Evolutionary conservation across 805 yeast species (phyloP).

Genomic region (Candida berthetii): DNA sequence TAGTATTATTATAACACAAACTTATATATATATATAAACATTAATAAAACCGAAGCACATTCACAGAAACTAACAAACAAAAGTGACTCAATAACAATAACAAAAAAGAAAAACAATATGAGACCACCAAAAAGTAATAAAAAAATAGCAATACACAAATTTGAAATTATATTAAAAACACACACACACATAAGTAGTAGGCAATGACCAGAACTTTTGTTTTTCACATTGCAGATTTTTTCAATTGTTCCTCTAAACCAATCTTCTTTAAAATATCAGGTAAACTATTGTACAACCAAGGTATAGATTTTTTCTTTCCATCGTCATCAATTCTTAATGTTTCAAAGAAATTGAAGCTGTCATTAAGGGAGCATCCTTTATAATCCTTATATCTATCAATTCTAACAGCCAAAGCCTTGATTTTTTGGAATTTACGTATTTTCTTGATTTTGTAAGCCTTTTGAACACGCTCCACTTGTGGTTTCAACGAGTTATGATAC

Average conservation of each 20-base stretch:
- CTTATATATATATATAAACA: too few species aligned
- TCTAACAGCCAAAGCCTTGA: slow-evolving; percentile 28
- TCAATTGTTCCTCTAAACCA: slow-evolving; percentile 21
- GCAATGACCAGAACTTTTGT: neutral
- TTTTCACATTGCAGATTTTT: slow-evolving; percentile 2
- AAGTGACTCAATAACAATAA: too few species aligned
- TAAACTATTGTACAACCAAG: slow-evolving; percentile 29
- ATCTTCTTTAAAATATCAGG: slow-evolving; percentile 22
- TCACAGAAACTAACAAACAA: too few species aligned
- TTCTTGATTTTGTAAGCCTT: slow-evolving; percentile 27
- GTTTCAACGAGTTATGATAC: slow-evolving; percentile 22
- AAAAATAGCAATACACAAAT: too few species aligned
- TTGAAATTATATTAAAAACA: slow-evolving; percentile 8
- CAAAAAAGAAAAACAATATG: too few species aligned
- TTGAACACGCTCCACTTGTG: slow-evolving; percentile 28
- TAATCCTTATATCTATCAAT: slow-evolving; percentile 24
- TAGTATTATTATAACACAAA: too few species aligned
- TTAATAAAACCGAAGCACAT: too few species aligned
- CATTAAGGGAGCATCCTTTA: slow-evolving; percentile 18
- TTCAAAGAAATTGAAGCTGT: slow-evolving; percentile 25
- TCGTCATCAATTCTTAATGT: slow-evolving; percentile 22
- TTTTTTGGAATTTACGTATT: slow-evolving; percentile 29
- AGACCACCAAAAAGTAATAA: too few species aligned
- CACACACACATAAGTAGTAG: neutral
- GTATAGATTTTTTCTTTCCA: slow-evolving; percentile 24